Percentiles rank a stretch among this genome's conserved stretches.
Conservation (phyloP, 2,329 filamentous ascomycete species). For the Huntiella abstrusa region DNA sequence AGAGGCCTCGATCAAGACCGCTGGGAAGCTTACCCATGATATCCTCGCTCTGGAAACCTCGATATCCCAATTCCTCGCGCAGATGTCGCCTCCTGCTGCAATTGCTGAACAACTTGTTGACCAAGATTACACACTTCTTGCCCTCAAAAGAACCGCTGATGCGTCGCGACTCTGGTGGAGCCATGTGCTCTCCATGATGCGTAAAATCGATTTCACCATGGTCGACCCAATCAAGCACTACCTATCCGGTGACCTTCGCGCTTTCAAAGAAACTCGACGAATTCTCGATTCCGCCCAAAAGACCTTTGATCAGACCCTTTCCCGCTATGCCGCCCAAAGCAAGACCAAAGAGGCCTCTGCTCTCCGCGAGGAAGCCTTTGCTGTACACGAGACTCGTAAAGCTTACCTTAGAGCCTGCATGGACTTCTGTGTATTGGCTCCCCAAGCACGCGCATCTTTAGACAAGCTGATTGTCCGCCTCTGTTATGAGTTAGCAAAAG, state of each 20-base stretch:
- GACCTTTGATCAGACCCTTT: slow-evolving; percentile 61
- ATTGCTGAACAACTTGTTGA: slow-evolving; percentile 75
- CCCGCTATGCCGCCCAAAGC: slow-evolving; percentile 65
- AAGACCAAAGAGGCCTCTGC: slow-evolving; percentile 90
- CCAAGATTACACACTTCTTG: slow-evolving; percentile 83
- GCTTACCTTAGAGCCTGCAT: slow-evolving; percentile 79
- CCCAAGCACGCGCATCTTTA: slow-evolving; percentile 64
- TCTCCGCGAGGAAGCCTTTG: slow-evolving; percentile 84
- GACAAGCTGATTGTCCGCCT: slow-evolving; percentile 75
- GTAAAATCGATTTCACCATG: slow-evolving; percentile 56
- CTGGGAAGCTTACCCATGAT: slow-evolving; percentile 37
- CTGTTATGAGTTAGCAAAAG: slow-evolving; percentile 73
- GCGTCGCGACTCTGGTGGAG: slow-evolving; percentile 78
- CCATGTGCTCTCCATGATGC: slow-evolving; percentile 52
- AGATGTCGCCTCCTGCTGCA: slow-evolving; percentile 52
- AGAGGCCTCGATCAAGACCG: slow-evolving; percentile 36
- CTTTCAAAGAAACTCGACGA: slow-evolving; percentile 70
- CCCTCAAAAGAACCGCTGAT: slow-evolving; percentile 69
- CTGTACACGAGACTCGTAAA: slow-evolving; percentile 81
- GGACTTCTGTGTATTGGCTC: slow-evolving; percentile 79
- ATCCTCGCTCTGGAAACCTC: slow-evolving; percentile 59
- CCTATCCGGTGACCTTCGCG: slow-evolving; percentile 56
- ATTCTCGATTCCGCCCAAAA: slow-evolving; percentile 65
- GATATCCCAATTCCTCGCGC: slow-evolving; percentile 57
- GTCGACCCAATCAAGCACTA: slow-evolving; percentile 70